Conservation (phyloP, 1,284 basidiomycete genomes). For the Ganoderma resinaceum region DNA sequence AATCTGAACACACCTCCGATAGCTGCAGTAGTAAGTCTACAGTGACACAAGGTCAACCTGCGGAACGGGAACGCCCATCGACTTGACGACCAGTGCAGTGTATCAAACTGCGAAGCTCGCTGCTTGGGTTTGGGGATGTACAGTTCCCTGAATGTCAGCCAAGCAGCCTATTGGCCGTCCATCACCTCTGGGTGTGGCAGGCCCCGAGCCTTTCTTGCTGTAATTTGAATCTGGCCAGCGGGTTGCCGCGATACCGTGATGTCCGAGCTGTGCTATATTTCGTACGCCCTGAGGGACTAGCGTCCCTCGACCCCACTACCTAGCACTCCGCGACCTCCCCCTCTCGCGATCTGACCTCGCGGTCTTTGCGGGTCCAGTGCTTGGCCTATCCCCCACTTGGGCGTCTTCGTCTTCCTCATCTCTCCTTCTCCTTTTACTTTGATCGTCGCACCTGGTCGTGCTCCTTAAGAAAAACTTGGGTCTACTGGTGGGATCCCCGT, state of each 20-base stretch:
- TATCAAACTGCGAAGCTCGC: neutral
- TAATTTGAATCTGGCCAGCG: neutral
- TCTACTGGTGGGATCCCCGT: neutral
- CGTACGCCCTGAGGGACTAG: neutral
- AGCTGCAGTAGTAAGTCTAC: neutral
- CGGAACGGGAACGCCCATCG: neutral
- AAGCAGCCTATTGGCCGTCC: neutral
- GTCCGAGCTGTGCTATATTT: slow-evolving; percentile 1
- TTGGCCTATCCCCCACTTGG: neutral
- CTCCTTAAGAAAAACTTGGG: neutral
- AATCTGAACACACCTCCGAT: neutral
- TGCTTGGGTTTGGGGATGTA: neutral
- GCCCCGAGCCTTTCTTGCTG: neutral
- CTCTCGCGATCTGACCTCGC: neutral
- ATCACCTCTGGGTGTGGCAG: neutral
- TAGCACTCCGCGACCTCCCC: neutral
- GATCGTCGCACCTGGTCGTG: slow-evolving; percentile 3
- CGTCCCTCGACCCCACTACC: neutral
- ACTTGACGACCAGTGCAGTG: neutral
- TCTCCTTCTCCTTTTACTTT: neutral
- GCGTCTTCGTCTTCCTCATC: neutral
- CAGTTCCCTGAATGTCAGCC: neutral
- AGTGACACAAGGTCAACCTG: neutral
- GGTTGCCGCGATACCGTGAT: neutral
- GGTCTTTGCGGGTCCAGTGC: neutral